A percentile compares a stretch with the other conserved stretches of the same genome.
phyloP scores from a whole-genome alignment of 352 stramenopile species.

The Pythium phragmitis region DNA sequence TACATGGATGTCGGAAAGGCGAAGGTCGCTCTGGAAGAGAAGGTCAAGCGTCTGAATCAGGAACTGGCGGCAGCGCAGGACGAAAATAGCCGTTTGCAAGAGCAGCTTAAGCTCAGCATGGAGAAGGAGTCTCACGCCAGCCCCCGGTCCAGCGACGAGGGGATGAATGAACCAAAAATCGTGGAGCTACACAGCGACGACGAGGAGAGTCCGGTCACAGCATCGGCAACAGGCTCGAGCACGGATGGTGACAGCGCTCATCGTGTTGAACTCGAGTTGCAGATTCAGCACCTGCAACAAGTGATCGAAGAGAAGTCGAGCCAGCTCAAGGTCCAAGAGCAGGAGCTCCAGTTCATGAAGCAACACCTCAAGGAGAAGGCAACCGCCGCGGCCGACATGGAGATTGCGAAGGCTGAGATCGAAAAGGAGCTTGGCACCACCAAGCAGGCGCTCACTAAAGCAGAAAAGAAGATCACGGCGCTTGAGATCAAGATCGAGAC shows the following conservation, averaged over 20 bases:
- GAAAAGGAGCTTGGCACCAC: slow-evolving; percentile 31
- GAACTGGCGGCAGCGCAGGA: slow-evolving; percentile 43
- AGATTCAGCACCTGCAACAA: slow-evolving; percentile 26
- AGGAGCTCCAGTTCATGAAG: slow-evolving; percentile 32
- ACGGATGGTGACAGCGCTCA: slow-evolving; percentile 19
- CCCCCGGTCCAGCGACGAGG: not conserved
- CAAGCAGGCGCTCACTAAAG: slow-evolving; percentile 32
- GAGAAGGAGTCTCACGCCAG: slow-evolving; percentile 2
- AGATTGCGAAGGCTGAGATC: slow-evolving; percentile 19
- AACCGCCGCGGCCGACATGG: slow-evolving; percentile 7
- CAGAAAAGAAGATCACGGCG: slow-evolving; percentile 29
- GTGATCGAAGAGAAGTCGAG: slow-evolving; percentile 21
- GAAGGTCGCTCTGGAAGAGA: slow-evolving; percentile 70
- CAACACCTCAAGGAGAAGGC: slow-evolving; percentile 30
- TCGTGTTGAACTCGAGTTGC: slow-evolving; percentile 29
- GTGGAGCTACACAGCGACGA: slow-evolving; percentile 25
- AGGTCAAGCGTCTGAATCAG: slow-evolving; percentile 56
- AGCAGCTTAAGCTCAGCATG: slow-evolving; percentile 31
- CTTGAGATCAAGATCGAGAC: slow-evolving; percentile 50
- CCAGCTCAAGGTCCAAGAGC: slow-evolving; percentile 29
- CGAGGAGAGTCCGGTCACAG: slow-evolving; percentile 14
- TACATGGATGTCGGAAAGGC: slow-evolving; percentile 79
- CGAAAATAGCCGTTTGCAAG: slow-evolving; percentile 50
- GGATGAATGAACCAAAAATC: slow-evolving; percentile 19
- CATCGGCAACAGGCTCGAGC: not conserved